Evolutionary conservation across 371 early-diverging fungal species (phyloP), one percentile per base, ranked within the genome.

Genomic region (Zychaea mexicana): DNA sequence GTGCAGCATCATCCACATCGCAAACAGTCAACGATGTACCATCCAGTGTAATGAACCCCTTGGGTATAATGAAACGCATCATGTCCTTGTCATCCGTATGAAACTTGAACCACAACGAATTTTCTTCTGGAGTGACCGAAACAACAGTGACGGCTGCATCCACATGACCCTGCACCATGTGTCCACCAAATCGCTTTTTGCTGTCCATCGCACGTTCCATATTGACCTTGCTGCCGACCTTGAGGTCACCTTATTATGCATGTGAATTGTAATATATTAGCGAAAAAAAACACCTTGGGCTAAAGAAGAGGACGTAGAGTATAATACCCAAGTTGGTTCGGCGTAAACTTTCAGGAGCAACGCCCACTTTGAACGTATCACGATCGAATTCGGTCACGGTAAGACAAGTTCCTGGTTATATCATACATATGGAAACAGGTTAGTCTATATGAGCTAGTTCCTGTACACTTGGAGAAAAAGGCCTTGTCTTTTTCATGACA

Each of bases 121-220:
- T 95, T 22, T 86, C 93, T 65, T 98, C 98, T 13, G 92, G 93
- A 4, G 81, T 88, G n/a, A 89, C 84, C 28, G 79, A 72, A 31
- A 82, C 67, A 53, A 98, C 89, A 21, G 82, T 81, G 28, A 92
- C 92, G 0, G 95, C 93, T 19, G 86, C 82, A 70, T 98, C 98
- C 46, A 98, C 93, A 72, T 98, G 98, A 6, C 97, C 98, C 74
- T 96, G 97, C 26, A 98, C 98, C 81, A 96, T 90, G 73, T 98
- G 98, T 0, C 98, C 98, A 46, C 98, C 98, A 67, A 96, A 93
- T 15, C 98, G 88, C 49, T 92, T 92, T 24, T 83, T 84, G 4
- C 91, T 88, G 15, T 88, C 86, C 87, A 96, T 87, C n/a, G 95
- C 96, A 10, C 97, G 85, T 73, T 98, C 98, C 62, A 98, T 72